Percentiles rank a stretch among this genome's conserved stretches.
phyloP scores from a whole-genome alignment of 225 moss, liverwort and hornwort species.

The Bryoerythrophyllum caledonicum region DNA sequence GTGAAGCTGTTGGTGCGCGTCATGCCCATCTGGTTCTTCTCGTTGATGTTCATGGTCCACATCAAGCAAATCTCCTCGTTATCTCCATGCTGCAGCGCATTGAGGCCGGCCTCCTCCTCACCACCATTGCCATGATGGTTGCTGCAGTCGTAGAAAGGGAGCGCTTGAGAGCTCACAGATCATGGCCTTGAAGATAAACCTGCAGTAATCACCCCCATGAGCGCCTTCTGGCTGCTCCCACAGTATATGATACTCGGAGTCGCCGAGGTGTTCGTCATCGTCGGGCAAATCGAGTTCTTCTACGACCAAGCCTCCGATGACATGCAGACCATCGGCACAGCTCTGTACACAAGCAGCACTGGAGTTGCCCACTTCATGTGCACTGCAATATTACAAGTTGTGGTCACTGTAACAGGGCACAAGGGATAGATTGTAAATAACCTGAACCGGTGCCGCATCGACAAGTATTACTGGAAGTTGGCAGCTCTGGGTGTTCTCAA shows the following conservation, averaged over 20 bases:
- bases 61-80: slow-evolving; percentile 25
- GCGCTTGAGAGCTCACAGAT: slow-evolving; percentile 30
- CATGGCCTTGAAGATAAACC: slow-evolving; percentile 19
- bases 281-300: slow-evolving; percentile 75
- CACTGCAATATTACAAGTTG: slow-evolving; percentile 37
- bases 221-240: slow-evolving; percentile 38
- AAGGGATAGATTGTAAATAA: slow-evolving; percentile 25
- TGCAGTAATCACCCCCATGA: slow-evolving; percentile 21
- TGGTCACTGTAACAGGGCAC: slow-evolving; percentile 13
- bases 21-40: slow-evolving; percentile 42
- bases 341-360: slow-evolving; percentile 54
- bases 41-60: slow-evolving; percentile 38
- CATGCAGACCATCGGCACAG: slow-evolving; percentile 73
- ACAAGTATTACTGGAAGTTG: slow-evolving; percentile 61
- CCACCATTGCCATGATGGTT: slow-evolving; percentile 23
- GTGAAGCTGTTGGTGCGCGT: slow-evolving; percentile 43
- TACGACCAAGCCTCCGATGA: slow-evolving; percentile 68
- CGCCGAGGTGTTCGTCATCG: slow-evolving; percentile 25
- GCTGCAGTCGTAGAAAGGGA: slow-evolving; percentile 38
- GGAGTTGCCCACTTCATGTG: slow-evolving; percentile 62
- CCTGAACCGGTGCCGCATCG: slow-evolving; percentile 48
- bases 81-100: slow-evolving; percentile 52
- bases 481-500: slow-evolving; percentile 37
- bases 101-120: slow-evolving; percentile 40
- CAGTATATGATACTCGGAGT: slow-evolving; percentile 24